Base-by-base conservation (phyloP, 345 rosid species). In the Cardamine occulta region DNA sequence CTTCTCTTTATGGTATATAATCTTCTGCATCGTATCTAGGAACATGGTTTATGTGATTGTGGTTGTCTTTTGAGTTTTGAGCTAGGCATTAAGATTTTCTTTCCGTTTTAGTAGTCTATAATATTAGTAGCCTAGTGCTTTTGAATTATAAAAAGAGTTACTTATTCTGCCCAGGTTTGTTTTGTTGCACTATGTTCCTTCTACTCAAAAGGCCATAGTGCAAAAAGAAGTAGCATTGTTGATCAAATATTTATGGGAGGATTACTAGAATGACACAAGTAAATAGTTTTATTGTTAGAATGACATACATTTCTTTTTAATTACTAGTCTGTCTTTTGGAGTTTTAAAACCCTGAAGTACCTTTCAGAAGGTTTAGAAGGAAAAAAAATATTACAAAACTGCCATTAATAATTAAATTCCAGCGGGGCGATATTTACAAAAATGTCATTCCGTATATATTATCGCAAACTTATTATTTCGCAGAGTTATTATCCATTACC, bases 41-140 rank as follows among this genome's bases (percentile, higher is more conserved):
- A 34, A 57, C 66, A 32, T 55, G 56, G 11, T 56, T 56, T 64
- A 49, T 62, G 6, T 39, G 19, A 42, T 37, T 55, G 37, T 64
- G 45, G 66, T 63, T 13, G 24, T 23, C 70, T 31, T 68, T 26
- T 68, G 74, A 52, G 68, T 17, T 66, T 66, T 21, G 47, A 35
- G 19, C 37, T 10, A 31, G 48, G 40, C 49, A 39, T n/a, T 48
- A 4, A 39, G 37, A 18, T 53, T 31, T 10, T 26, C 28, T 37
- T 8, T 8, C 32, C 18, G 40, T 52, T 35, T 74, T 57, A 39
- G 24, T 21, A 48, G 34, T 47, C 47, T 23, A 24, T 26, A 23
- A 17, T 35, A 23, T 23, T 23, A 54, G 13, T 65, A 74, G 57
- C 28, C 54, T 24, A 34, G 23, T 57, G 19, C 7, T 34, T 56